Percentiles rank a stretch among this genome's conserved stretches.
Evolutionary conservation across 169 alveolate species (phyloP).

Genomic region (Eimeria necatrix): DNA sequence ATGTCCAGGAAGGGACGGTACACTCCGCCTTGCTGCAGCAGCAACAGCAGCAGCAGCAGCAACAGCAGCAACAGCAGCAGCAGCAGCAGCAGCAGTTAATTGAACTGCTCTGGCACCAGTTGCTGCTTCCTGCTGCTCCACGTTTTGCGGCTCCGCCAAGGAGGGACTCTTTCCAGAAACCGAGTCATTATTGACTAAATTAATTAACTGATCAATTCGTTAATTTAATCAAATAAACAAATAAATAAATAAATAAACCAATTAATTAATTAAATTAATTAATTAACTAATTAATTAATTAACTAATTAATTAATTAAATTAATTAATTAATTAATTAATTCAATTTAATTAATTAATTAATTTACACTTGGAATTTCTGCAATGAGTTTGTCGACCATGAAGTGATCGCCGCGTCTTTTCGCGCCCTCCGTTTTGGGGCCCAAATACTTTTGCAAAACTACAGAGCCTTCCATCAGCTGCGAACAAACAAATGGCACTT

Average conservation of each 20-base stretch:
- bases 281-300: not conserved
- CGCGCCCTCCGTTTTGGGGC: not conserved
- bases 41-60: not conserved
- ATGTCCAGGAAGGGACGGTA: constrained; percentile 32
- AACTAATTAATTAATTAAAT: not conserved
- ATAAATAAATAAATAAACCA: too few relatives aligned
- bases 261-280: not conserved
- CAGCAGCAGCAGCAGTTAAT: not conserved
- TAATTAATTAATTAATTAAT: too few relatives aligned
- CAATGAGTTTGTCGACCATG: constrained; percentile 21
- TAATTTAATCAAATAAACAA: too few relatives aligned
- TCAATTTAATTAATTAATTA: not conserved
- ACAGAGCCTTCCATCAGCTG: constrained; percentile 59
- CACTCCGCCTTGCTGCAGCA: constrained; percentile 30
- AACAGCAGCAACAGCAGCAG: not conserved
- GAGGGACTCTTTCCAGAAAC: too few relatives aligned
- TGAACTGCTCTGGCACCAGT: not conserved
- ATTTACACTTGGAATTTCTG: constrained; percentile 36
- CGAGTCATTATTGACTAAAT: too few relatives aligned
- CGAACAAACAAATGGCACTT: not conserved
- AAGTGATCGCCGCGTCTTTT: constrained; percentile 2
- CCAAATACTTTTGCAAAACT: constrained; percentile 2
- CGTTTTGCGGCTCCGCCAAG: not conserved
- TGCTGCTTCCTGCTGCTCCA: not conserved
- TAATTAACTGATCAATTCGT: not conserved